A percentile compares a stretch with the other conserved stretches of the same genome.
phyloP scores from a whole-genome alignment of 1,284 basidiomycete species.

The Agroathelia rolfsii region DNA sequence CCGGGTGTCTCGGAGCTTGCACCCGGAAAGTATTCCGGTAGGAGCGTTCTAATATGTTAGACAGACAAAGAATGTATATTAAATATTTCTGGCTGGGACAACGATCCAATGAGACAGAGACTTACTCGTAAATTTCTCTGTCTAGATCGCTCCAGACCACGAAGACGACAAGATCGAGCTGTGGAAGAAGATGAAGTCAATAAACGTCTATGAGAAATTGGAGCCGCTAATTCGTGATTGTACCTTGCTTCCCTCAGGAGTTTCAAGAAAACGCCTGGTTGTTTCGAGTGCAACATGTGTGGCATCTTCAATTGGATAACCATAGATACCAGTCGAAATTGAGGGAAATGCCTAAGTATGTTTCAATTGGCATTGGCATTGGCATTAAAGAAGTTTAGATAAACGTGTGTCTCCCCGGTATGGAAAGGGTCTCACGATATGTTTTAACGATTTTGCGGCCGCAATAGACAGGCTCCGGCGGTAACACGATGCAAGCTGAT shows the following conservation, averaged over 20 bases:
- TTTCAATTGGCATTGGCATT: background rate
- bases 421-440: slow-evolving; percentile 44
- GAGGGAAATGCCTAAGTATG: slow-evolving; percentile 61
- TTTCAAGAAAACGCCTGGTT: slow-evolving; percentile 49
- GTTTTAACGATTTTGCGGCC: slow-evolving; percentile 46
- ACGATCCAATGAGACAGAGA: slow-evolving; percentile 12
- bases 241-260: slow-evolving; percentile 39
- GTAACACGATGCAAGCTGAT: slow-evolving; percentile 68
- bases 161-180: slow-evolving; percentile 70
- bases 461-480: slow-evolving; percentile 54
- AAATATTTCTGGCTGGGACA: no score
- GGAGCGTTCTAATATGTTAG: no score
- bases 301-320: slow-evolving; percentile 67
- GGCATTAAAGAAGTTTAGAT: background rate
- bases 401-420: slow-evolving; percentile 3
- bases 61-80: no score
- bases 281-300: slow-evolving; percentile 59
- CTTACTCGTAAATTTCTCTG: slow-evolving; percentile 54
- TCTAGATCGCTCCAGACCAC: slow-evolving; percentile 64
- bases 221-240: slow-evolving; percentile 11
- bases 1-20: no score
- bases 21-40: no score
- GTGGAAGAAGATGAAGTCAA: slow-evolving; percentile 1
- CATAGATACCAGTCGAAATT: slow-evolving; percentile 74
- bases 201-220: background rate